phyloP scores from a whole-genome alignment of 257 asterid genomes.

The Henckelia pumila region DNA sequence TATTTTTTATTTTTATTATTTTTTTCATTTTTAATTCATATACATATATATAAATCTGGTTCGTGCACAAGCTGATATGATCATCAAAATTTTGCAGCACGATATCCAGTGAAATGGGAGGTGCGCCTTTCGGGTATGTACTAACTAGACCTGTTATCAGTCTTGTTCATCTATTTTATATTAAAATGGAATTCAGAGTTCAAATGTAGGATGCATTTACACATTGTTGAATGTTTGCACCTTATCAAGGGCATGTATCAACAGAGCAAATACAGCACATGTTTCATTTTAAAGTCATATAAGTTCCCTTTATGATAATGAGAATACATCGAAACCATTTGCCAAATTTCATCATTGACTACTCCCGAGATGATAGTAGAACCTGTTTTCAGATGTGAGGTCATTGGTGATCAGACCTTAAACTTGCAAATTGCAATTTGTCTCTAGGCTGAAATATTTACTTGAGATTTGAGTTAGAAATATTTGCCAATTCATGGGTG shows the following conservation, averaged over 20 bases:
- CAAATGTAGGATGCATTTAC: not conserved
- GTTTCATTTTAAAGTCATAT: not conserved
- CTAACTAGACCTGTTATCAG: not conserved
- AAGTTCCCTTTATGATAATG: not conserved
- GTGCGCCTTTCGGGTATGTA: slow-evolving; percentile 92
- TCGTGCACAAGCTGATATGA: slow-evolving; percentile 18
- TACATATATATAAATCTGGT: no score
- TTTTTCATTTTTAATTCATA: no score
- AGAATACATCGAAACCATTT: no score
- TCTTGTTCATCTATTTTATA: slow-evolving; percentile 13
- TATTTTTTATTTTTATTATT: no score
- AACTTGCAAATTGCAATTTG: no score
- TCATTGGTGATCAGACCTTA: no score
- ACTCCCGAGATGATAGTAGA: not conserved
- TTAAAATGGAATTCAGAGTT: not conserved
- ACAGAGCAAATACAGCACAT: no score
- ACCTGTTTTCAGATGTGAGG: not conserved
- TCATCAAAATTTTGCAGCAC: slow-evolving; percentile 56
- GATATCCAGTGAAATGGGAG: slow-evolving; percentile 68
- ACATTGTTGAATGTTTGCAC: not conserved
- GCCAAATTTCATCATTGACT: not conserved
- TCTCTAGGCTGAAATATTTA: not conserved
- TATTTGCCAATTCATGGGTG: not conserved
- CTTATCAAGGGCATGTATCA: no score
- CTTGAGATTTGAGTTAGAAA: not conserved